These are phyloP conservation scores for Globisporangium acanthophoron DNA, from an alignment of 352 stramenopile species.

Conservation along the genomic window DNA sequence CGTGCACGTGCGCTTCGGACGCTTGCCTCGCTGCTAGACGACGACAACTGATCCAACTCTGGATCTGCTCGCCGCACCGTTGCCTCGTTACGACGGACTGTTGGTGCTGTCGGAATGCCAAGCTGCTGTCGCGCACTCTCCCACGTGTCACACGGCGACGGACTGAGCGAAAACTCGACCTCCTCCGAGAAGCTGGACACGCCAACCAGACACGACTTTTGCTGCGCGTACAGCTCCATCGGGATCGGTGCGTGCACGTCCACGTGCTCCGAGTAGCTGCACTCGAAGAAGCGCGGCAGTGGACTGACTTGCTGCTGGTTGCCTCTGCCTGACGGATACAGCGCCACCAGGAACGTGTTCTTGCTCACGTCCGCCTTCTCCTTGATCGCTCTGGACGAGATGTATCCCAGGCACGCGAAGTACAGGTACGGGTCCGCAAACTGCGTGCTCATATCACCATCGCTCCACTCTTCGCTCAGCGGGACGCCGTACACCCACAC, in stretches of 20 bases:
- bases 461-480: constrained; percentile 47
- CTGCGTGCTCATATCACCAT: constrained; percentile 21
- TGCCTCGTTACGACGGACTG: background rate
- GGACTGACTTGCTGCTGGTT: constrained; percentile 19
- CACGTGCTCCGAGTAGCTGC: constrained; percentile 22
- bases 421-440: constrained; percentile 53
- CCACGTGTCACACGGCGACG: constrained; percentile 30
- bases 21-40: background rate
- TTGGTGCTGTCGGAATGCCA: constrained; percentile 17
- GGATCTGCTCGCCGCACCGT: background rate
- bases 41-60: background rate
- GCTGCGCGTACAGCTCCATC: constrained; percentile 34
- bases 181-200: constrained; percentile 46
- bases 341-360: constrained; percentile 61
- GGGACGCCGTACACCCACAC: constrained; percentile 69
- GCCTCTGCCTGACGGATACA: constrained; percentile 31
- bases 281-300: constrained; percentile 74
- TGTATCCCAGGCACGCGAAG: constrained; percentile 47
- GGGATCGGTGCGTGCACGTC: constrained; percentile 11
- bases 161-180: constrained; percentile 37
- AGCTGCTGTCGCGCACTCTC: constrained; percentile 26
- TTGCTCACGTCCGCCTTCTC: constrained; percentile 45
- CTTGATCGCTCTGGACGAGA: constrained; percentile 47
- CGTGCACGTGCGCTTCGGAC: background rate
- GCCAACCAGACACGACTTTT: constrained; percentile 44